phyloP scores from a whole-genome alignment of 805 yeast genomes.

The Yamadazyma phyllophila region DNA sequence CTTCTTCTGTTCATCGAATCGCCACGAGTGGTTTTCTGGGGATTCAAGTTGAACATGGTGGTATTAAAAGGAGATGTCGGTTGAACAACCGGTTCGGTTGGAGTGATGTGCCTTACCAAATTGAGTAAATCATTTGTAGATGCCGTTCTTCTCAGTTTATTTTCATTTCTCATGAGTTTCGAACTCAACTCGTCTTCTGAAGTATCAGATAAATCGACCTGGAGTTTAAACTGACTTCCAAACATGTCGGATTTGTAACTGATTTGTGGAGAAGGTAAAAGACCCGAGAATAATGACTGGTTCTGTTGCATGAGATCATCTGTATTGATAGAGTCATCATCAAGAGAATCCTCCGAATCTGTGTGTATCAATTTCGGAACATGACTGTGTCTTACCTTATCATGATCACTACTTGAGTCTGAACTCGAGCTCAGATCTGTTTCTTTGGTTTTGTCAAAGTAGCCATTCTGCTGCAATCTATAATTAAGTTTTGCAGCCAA shows the following conservation, averaged over 20 bases:
- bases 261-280: constrained; percentile 41
- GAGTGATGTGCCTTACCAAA: constrained; percentile 11
- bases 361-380: constrained; percentile 17
- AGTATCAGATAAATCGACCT: constrained; percentile 6
- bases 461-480: constrained; percentile 24
- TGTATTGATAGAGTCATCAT: constrained; percentile 24
- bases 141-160: constrained; percentile 16
- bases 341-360: constrained; percentile 19
- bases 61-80: not conserved
- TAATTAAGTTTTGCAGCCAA: constrained; percentile 41
- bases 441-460: constrained; percentile 1
- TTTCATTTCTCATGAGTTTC: constrained; percentile 4
- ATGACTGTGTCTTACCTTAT: constrained; percentile 13
- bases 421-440: constrained; percentile 2
- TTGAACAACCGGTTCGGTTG: not conserved
- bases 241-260: constrained; percentile 29
- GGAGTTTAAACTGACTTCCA: constrained; percentile 18
- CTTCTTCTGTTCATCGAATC: constrained; percentile 4
- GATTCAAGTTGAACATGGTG: not conserved
- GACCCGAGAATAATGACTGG: constrained; percentile 29
- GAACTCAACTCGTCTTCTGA: constrained; percentile 9
- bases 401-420: constrained; percentile 6
- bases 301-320: constrained; percentile 30
- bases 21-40: not conserved
- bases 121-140: constrained; percentile 16